Conservation (phyloP, 202 grass and related monocot genomes). For the Eragrostis tef region DNA sequence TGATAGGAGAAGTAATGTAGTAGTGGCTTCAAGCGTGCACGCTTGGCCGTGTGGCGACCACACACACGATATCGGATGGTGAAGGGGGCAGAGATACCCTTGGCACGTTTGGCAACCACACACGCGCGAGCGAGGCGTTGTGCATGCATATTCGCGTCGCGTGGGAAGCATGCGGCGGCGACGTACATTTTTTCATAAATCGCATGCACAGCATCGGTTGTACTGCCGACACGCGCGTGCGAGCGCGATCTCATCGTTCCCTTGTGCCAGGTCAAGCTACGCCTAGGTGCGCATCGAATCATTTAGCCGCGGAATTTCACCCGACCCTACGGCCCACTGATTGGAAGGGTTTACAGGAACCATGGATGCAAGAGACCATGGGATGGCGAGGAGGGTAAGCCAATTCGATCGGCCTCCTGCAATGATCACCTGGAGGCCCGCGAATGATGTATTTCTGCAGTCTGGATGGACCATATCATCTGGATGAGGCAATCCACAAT, state of each 20-base stretch:
- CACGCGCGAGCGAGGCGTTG: background rate
- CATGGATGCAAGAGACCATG: background rate
- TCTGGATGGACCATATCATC: background rate
- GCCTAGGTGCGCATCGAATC: background rate
- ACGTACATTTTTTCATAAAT: background rate
- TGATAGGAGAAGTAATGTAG: background rate
- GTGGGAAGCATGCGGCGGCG: background rate
- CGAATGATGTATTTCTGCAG: background rate
- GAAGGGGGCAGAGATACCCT: background rate
- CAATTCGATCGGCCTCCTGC: background rate
- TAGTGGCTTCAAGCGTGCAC: background rate
- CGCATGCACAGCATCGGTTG: background rate
- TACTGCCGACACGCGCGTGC: conserved; percentile 17
- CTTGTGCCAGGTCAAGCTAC: background rate
- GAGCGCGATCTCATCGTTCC: background rate
- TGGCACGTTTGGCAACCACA: conserved; percentile 17
- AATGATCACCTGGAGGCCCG: background rate
- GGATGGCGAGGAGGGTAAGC: background rate
- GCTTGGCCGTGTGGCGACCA: background rate
- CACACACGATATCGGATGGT: background rate
- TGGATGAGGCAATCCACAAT: no score
- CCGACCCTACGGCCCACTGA: background rate
- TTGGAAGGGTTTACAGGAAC: background rate
- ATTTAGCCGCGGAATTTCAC: conserved; percentile 17
- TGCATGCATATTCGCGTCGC: background rate